Base-by-base conservation (phyloP, 2,329 filamentous ascomycete species). In the Penicillium sp. region DNA sequence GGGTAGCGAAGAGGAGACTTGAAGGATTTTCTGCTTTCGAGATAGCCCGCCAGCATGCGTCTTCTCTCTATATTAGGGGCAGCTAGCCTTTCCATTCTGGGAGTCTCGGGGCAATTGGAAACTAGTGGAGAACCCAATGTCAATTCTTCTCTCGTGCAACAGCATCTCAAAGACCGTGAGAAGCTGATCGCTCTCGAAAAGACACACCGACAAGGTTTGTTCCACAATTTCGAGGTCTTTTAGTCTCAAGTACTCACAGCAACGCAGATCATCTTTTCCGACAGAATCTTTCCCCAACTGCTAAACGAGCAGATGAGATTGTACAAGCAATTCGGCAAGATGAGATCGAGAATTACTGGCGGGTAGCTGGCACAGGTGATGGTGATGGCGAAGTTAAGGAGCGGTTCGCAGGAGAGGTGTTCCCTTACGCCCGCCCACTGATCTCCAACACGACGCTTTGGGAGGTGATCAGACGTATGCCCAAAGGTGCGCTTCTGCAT, bases 381-480 rank as follows among this genome's bases (percentile, higher is more conserved):
- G 13, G 4, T n/a, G 40, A 62, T n/a, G 47, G 48, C 3, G 43
- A 60, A 7, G 34, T 36, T n/a, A 40, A 50, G 9, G 61, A 63
- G 46, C 48, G 57, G 11, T 63, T 58, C 69, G 90, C 91, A 1
- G 92, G 92, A 11, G 95, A 96, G 90, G 92, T 95, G 88, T 96
- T 96, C 76, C 87, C 83, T 18, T 81, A 92, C 34, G 91, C 91
- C 61, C 92, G 91, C 71, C 83, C 86, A n/a, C 84, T 85, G 32
- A 95, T 96, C 85, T 89, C 94, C 74, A 80, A 81, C 63, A 95
- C 90, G n/a, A 86, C 86, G 67, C 79, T 96, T 27, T 97, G 91
- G 91, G 81, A 85, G 60, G 93, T 96, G 64, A 83, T 96, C 22
- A 83, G 86, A 58, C 83, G 80, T 57, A 91, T 97, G 89, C 92